Conservation (phyloP, 805 yeast genomes). For the Teunomyces kruisii region DNA sequence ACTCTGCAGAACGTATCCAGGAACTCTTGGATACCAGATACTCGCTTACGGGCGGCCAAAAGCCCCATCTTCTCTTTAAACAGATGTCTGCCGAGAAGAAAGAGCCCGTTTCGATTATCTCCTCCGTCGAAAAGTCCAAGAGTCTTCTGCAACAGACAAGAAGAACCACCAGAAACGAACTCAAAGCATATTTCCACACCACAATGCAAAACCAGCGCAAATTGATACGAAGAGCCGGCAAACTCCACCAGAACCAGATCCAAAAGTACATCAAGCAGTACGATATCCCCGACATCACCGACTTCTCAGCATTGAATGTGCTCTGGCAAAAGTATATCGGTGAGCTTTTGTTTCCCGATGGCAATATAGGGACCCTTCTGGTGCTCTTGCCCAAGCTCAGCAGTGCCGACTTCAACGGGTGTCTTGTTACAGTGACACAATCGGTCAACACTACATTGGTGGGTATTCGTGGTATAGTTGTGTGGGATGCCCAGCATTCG, state of each 20-base stretch:
- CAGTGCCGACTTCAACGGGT: constrained; percentile 80
- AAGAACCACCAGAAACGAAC: constrained; percentile 37
- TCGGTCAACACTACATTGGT: constrained; percentile 56
- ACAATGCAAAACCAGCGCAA: constrained; percentile 41
- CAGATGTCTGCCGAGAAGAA: constrained; percentile 5
- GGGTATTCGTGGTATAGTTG: constrained; percentile 71
- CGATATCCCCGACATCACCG: constrained; percentile 44
- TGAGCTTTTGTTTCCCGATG: constrained; percentile 48
- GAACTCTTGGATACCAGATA: constrained; percentile 47
- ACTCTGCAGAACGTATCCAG: constrained; percentile 34
- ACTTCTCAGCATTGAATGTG: constrained; percentile 53
- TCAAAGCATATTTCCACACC: constrained; percentile 39
- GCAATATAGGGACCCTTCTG: constrained; percentile 22
- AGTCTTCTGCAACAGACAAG: constrained; percentile 20
- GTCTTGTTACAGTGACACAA: constrained; percentile 57
- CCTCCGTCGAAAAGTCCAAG: constrained; percentile 11
- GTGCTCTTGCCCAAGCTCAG: constrained; percentile 57
- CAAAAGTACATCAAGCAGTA: constrained; percentile 29
- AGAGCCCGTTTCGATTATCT: neutral
- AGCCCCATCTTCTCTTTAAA: constrained; percentile 37
- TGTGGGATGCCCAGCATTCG: constrained; percentile 79
- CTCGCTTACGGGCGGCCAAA: constrained; percentile 46
- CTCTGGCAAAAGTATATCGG: constrained; percentile 74
- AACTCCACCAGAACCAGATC: constrained; percentile 13
- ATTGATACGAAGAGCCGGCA: constrained; percentile 25